Evolutionary conservation across 176 grass and related monocot genomes (phyloP), one percentile per base, ranked within the genome.

Genomic region (Dactylis glomerata): DNA sequence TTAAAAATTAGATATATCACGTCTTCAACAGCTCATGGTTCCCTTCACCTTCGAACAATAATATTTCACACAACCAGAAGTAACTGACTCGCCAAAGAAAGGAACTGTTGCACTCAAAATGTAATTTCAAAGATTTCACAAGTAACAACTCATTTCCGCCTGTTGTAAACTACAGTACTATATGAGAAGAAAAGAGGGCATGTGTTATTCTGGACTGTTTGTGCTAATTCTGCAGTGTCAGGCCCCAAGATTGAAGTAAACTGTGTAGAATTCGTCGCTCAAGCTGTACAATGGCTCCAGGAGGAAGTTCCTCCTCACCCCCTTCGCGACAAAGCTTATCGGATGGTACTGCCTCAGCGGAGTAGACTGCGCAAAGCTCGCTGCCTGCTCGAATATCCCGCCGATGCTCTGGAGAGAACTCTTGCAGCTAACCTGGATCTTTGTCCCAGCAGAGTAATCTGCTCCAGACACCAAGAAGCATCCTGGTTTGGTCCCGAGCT

Each of bases 221-320:
- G 54, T 79, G 47, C 56, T 65, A 26, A 82, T 14, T 1, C 45
- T 89, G 55, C 17, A 12, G 71, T 50, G 10, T 90, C 76, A 95
- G 78, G 92, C 81, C 55, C 84, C 81, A 40, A 96, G 62, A 69
- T 94, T 92, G 84, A 99, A 99, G 83, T 99, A 96, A 77, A 92
- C 68, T 13, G 91, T 92, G 55, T 99, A 99, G 69, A 86, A 89
- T 78, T 99, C 96, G 27, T 96, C 93, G 41, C 47, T 89, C 82
- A 99, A 73, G 81, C 91, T 92, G 73, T 94, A 77, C 65, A 96
- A 69, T 49, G 96, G 93, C 58, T 99, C 89, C 45, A 99, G 71
- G 40, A 96, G 55, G 74, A 99, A 96, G 65, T 96, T 96, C 76
- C 88, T 92, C 70, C 41, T 81, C 22, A 67, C 31, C 15, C 93